Evolutionary conservation across 75 land plant species (phyloP).

Genomic region (Sequoia sempervirens): DNA sequence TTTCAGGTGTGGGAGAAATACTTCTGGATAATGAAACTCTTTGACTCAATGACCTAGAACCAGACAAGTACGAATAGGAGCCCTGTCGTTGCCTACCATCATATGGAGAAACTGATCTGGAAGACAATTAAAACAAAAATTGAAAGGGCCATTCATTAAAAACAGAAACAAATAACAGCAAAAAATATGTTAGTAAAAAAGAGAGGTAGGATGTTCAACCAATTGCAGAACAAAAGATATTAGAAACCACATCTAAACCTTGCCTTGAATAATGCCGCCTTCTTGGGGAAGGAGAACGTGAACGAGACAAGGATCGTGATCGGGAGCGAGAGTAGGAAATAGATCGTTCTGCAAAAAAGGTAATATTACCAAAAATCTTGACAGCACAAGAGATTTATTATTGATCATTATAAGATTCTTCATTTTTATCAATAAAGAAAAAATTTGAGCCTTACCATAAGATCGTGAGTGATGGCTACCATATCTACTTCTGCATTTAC

Average conservation of each 20-base stretch:
- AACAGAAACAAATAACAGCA: too few relatives aligned
- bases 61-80: not conserved
- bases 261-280: conserved; percentile 4
- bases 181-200: not conserved
- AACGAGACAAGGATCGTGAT: not conserved
- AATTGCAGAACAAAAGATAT: not conserved
- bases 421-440: not conserved
- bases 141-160: not conserved
- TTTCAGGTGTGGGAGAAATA: not conserved
- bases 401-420: not conserved
- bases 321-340: not conserved
- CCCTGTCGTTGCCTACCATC: not conserved
- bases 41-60: not conserved
- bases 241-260: not conserved
- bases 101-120: conserved; percentile 4
- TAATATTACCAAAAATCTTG: not conserved
- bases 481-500: not conserved
- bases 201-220: not conserved
- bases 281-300: not conserved
- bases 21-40: not conserved
- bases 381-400: not conserved
- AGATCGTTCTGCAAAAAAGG: not conserved
- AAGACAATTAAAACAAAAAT: not conserved
- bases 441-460: not conserved
- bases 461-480: not conserved